A percentile compares a stretch with the other conserved stretches of the same genome.
These are phyloP conservation scores for Dactylellina sp. DNA, from an alignment of 2,329 filamentous ascomycete genomes.

Conservation along the genomic window DNA sequence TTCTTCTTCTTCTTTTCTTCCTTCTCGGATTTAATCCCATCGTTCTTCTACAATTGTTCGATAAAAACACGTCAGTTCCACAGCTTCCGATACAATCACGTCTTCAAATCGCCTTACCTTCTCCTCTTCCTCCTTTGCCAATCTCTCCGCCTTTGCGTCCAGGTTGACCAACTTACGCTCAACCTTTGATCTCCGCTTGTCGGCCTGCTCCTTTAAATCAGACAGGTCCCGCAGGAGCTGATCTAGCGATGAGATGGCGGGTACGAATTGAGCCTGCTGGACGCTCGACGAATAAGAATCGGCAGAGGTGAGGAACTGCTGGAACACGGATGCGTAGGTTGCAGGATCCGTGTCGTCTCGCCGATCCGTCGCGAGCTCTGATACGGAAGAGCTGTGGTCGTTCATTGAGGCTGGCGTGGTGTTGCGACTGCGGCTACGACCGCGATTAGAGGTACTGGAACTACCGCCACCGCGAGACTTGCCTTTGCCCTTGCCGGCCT, in stretches of 20 bases:
- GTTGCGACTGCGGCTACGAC: conserved; percentile 56
- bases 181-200: conserved; percentile 35
- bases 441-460: conserved; percentile 53
- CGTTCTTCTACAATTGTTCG: conserved; percentile 34
- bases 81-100: conserved; percentile 6
- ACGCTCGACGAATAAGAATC: conserved; percentile 46
- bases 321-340: conserved; percentile 47
- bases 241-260: conserved; percentile 50
- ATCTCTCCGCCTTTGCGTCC: conserved; percentile 37
- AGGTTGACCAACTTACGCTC: conserved; percentile 47
- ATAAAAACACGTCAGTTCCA: conserved; percentile 15
- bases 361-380: conserved; percentile 47
- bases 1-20: conserved; percentile 59
- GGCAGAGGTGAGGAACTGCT: conserved; percentile 47
- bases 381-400: conserved; percentile 54
- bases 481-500: conserved; percentile 56
- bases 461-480: conserved; percentile 55
- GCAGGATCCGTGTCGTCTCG: conserved; percentile 50
- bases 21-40: conserved; percentile 55
- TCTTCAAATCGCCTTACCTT: conserved; percentile 24
- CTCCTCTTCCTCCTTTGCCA: conserved; percentile 50
- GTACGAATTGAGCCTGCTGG: conserved; percentile 46
- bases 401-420: conserved; percentile 56
- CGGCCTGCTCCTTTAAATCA: conserved; percentile 50
- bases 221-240: conserved; percentile 50